Base-by-base conservation (phyloP, 2,329 filamentous ascomycete species). In the Pseudogymnoascus sp. region DNA sequence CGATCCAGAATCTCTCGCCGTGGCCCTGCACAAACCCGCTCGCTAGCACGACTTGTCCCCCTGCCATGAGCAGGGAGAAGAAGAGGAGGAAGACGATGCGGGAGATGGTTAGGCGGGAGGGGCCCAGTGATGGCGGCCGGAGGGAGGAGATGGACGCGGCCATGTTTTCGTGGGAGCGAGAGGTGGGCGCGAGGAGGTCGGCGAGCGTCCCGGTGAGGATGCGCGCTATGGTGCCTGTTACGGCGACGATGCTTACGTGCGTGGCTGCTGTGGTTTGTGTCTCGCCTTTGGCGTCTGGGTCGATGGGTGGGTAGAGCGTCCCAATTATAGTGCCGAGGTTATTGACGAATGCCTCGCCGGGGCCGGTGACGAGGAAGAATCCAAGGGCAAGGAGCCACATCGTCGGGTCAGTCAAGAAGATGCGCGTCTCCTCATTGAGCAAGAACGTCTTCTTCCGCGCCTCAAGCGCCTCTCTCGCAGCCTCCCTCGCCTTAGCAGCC, bases 341-440 rank as follows among this genome's bases (percentile, higher is more conserved):
- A 78, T 98, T 99, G 77, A 98, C 92, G 75, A 97, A 99, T 10
- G 93, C 90, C 77, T 99, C 95, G n/a, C 93, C 93, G 0, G 95
- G 93, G 0, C 95, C 95, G 63, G 93, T 90, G 19, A 96, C 90
- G 67, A 98, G 83, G 76, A 98, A 91, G 77, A 99, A 98, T 19
- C 92, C 93, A 0, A 88, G 79, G 0, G 93, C 92, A 69, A 99
- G 88, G 73, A 87, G 90, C 93, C 93, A 99, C 93, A 98, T 98
- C 11, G 92, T 97, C 66, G 84, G 87, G 70, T 99, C 95, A 23
- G 85, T 82, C 8, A 99, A 81, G 75, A 98, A 99, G 3, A 86
- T 82, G 11, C 87, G 82, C 0, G 95, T 98, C 74, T 97, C 93
- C 51, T 90, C 91, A 71, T 98, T 98, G 69, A 98, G 83, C 3